Evolutionary conservation across 1,139 yeast genomes (phyloP).

Genomic region (Candida buenavistaensis): DNA sequence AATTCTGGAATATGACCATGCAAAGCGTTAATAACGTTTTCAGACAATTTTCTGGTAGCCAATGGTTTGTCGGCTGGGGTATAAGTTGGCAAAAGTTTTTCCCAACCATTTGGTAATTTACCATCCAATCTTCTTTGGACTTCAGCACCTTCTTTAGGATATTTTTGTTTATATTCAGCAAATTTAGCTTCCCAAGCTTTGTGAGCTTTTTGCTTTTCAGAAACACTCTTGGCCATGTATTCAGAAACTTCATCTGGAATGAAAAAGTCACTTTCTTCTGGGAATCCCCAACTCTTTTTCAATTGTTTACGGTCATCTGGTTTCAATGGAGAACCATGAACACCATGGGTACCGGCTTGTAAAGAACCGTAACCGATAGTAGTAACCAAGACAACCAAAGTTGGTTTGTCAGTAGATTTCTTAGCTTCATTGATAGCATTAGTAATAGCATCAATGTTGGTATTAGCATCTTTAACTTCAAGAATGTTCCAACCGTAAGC

Average conservation of each 20-base stretch:
- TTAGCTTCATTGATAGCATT: constrained; percentile 75
- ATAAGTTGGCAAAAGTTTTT: constrained; percentile 73
- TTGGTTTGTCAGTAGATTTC: constrained; percentile 73
- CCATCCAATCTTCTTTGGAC: constrained; percentile 77
- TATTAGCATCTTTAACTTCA: constrained; percentile 79
- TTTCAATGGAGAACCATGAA: constrained; percentile 97
- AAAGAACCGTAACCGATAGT: constrained; percentile 95
- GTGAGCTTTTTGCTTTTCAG: constrained; percentile 61
- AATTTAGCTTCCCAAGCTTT: constrained; percentile 71
- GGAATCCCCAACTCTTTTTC: constrained; percentile 82
- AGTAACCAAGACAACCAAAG: constrained; percentile 85
- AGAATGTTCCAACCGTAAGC: constrained; percentile 95
- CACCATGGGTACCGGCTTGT: constrained; percentile 83
- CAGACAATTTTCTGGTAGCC: constrained; percentile 96
- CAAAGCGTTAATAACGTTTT: constrained; percentile 69
- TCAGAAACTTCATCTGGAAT: constrained; percentile 86
- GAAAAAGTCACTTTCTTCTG: constrained; percentile 77
- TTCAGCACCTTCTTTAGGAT: constrained; percentile 81
- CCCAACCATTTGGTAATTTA: constrained; percentile 87
- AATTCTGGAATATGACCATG: constrained; percentile 78
- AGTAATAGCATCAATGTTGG: constrained; percentile 70
- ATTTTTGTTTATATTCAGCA: constrained; percentile 62
- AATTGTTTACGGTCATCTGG: constrained; percentile 89
- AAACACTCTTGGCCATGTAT: constrained; percentile 58
- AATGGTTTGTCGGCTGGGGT: constrained; percentile 76